Evolutionary conservation across 2,329 filamentous ascomycete genomes (phyloP).

Genomic region (Rhytidhysteron rufulum): DNA sequence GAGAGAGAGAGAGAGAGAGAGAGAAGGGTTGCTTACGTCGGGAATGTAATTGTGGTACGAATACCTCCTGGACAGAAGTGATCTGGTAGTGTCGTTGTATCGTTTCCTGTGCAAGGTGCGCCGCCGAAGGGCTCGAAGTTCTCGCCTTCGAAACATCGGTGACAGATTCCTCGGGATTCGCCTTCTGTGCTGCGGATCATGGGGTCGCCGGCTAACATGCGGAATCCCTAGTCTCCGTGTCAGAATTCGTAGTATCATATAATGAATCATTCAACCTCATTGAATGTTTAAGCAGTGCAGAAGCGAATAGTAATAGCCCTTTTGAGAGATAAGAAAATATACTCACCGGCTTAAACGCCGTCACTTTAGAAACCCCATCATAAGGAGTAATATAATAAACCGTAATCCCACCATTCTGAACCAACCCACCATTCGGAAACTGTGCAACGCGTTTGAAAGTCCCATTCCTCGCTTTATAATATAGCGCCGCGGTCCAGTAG

Average conservation of each 20-base stretch:
- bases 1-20: too few species aligned
- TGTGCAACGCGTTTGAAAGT: slow-evolving; percentile 28
- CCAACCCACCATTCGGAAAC: slow-evolving; percentile 17
- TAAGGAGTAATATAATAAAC: slow-evolving; percentile 31
- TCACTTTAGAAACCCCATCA: slow-evolving; percentile 30
- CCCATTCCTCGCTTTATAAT: slow-evolving; percentile 25
- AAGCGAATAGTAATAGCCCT: not conserved
- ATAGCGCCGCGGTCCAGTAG: slow-evolving; percentile 30
- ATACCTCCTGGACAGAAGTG: slow-evolving; percentile 34
- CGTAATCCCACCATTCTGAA: slow-evolving; percentile 25
- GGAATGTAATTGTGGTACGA: slow-evolving; percentile 45
- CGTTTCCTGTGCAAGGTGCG: slow-evolving; percentile 33
- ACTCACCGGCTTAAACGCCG: slow-evolving; percentile 25
- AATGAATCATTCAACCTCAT: not conserved
- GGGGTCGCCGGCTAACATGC: slow-evolving; percentile 1
- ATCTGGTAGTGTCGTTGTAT: not conserved
- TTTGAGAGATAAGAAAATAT: not conserved
- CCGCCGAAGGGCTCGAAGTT: slow-evolving; percentile 36
- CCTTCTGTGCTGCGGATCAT: slow-evolving; percentile 1
- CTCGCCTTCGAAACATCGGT: slow-evolving; percentile 40
- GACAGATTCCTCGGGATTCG: slow-evolving; percentile 32
- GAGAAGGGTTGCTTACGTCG: too few species aligned
- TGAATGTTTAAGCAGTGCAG: too few species aligned
- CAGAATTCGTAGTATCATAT: not conserved
- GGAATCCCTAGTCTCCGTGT: not conserved